Evolutionary conservation across 192 early-diverging fungal genomes (phyloP).

Genomic region (Coemansia sp.): DNA sequence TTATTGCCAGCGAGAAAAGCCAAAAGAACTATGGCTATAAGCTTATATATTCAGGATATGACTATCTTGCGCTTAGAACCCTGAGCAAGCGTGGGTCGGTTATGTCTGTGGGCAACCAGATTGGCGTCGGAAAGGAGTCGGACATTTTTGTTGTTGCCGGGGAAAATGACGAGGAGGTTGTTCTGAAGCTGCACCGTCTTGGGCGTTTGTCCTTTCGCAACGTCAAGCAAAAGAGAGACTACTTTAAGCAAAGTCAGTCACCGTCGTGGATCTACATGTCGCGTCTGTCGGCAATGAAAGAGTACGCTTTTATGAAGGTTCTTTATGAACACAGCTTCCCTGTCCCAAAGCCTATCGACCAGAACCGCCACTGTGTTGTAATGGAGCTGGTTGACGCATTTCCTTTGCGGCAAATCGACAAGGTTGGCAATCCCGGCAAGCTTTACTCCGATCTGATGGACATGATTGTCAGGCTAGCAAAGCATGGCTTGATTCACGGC

Average conservation of each 20-base stretch:
- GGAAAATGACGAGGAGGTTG: slow-evolving; percentile 84
- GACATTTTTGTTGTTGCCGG: slow-evolving; percentile 97
- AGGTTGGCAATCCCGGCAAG: slow-evolving; percentile 85
- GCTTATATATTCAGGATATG: slow-evolving; percentile 98
- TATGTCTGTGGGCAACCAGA: slow-evolving; percentile 96
- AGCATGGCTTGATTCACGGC: slow-evolving; percentile 95
- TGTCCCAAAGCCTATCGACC: slow-evolving; percentile 90
- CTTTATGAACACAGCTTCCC: slow-evolving; percentile 94
- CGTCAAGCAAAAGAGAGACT: slow-evolving; percentile 97
- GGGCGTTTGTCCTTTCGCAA: slow-evolving; percentile 95
- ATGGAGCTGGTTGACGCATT: slow-evolving; percentile 96
- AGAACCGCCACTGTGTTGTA: slow-evolving; percentile 92
- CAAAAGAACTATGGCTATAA: slow-evolving; percentile 87
- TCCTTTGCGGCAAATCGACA: slow-evolving; percentile 87
- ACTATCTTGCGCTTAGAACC: slow-evolving; percentile 95
- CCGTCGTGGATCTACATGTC: slow-evolving; percentile 99
- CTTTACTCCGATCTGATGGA: slow-evolving; percentile 95
- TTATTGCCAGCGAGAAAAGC: slow-evolving; percentile 72
- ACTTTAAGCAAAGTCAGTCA: slow-evolving; percentile 89
- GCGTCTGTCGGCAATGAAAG: slow-evolving; percentile 95
- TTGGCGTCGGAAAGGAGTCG: slow-evolving; percentile 99
- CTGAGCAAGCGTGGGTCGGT: slow-evolving; percentile 84
- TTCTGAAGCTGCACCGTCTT: slow-evolving; percentile 96
- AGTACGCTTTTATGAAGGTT: slow-evolving; percentile 98
- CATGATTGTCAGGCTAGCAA: slow-evolving; percentile 91